Evolutionary conservation across 495 filamentous ascomycete genomes (phyloP).

Genomic region (Hyaloscypha finlandica): DNA sequence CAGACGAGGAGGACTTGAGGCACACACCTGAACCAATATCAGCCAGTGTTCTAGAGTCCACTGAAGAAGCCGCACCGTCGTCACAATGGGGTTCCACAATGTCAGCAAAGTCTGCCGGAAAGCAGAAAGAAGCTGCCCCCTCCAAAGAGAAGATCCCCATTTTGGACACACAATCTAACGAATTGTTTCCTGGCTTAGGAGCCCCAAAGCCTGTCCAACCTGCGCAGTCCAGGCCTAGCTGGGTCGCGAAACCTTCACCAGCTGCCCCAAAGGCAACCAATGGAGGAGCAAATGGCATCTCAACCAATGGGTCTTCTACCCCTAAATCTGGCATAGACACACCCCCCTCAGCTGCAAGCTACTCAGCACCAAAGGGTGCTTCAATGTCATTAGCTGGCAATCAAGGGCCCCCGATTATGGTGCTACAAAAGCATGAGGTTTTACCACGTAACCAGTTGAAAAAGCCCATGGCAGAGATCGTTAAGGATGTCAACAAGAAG

Average conservation of each 20-base stretch:
- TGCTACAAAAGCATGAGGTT: slow-evolving; percentile 70
- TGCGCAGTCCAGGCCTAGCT: slow-evolving; percentile 58
- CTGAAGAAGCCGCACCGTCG: slow-evolving; percentile 34
- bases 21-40: slow-evolving; percentile 40
- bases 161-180: slow-evolving; percentile 82
- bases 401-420: slow-evolving; percentile 24
- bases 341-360: slow-evolving; percentile 31
- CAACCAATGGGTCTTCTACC: slow-evolving; percentile 58
- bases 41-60: slow-evolving; percentile 35
- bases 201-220: slow-evolving; percentile 63
- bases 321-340: slow-evolving; percentile 50
- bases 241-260: slow-evolving; percentile 51
- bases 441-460: slow-evolving; percentile 74
- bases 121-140: slow-evolving; percentile 55
- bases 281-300: slow-evolving; percentile 53
- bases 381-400: slow-evolving; percentile 43
- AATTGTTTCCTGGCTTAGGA: slow-evolving; percentile 87
- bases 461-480: slow-evolving; percentile 75
- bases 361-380: slow-evolving; percentile 35
- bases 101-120: slow-evolving; percentile 61
- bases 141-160: slow-evolving; percentile 45
- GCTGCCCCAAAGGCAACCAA: slow-evolving; percentile 46
- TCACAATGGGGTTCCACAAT: slow-evolving; percentile 43
- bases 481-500: slow-evolving; percentile 84
- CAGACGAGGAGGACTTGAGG: slow-evolving; percentile 74